phyloP scores from a whole-genome alignment of 2,329 filamentous ascomycete species.

The Blastomyces silverae region DNA sequence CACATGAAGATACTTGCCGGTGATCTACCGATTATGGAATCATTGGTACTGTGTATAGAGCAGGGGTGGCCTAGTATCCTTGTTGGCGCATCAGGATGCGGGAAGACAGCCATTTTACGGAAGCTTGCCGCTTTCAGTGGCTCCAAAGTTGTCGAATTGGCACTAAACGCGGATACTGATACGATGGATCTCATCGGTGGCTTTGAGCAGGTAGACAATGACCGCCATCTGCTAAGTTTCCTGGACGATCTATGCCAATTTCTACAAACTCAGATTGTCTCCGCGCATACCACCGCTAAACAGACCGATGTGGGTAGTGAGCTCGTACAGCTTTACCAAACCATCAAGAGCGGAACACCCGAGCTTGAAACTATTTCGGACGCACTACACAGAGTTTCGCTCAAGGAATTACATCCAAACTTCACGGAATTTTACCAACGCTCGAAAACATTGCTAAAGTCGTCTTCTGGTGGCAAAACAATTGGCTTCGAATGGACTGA shows the following conservation, averaged over 20 bases:
- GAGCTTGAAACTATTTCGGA: slow-evolving; percentile 30
- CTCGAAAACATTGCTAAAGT: slow-evolving; percentile 47
- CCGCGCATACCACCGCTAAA: slow-evolving; percentile 26
- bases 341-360: slow-evolving; percentile 27
- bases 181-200: slow-evolving; percentile 96
- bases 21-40: slow-evolving; percentile 67
- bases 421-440: slow-evolving; percentile 47
- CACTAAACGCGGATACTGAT: slow-evolving; percentile 91
- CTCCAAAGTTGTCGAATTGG: slow-evolving; percentile 69
- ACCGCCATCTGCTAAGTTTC: slow-evolving; percentile 61
- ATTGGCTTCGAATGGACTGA: slow-evolving; percentile 95
- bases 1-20: slow-evolving; percentile 33
- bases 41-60: slow-evolving; percentile 77
- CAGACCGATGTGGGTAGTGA: slow-evolving; percentile 22
- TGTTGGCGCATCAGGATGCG: slow-evolving; percentile 75
- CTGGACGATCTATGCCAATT: slow-evolving; percentile 49
- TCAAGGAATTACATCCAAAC: slow-evolving; percentile 42
- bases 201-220: slow-evolving; percentile 86
- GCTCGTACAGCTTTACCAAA: slow-evolving; percentile 32
- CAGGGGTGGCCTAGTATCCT: slow-evolving; percentile 84
- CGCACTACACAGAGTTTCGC: slow-evolving; percentile 31
- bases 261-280: slow-evolving; percentile 42
- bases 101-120: slow-evolving; percentile 74
- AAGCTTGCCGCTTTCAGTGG: slow-evolving; percentile 75
- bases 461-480: slow-evolving; percentile 55